Percentiles rank a stretch among this genome's conserved stretches.
Evolutionary conservation across 257 asterid genomes (phyloP).

Genomic region (Voacanga thouarsii): DNA sequence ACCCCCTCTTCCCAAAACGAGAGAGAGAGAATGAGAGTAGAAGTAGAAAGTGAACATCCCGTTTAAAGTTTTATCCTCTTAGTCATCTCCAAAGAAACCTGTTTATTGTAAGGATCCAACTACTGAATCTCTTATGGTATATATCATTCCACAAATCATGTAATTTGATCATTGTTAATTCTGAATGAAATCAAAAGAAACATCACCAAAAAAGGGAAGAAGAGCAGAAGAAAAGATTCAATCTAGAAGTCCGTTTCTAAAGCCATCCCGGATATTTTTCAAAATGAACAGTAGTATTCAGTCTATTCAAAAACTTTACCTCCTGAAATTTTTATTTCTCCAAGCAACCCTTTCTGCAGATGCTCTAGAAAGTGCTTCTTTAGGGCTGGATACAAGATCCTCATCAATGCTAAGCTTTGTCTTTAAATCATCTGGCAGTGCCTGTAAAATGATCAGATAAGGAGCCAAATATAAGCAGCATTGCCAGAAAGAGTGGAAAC

Average conservation of each 20-base stretch:
- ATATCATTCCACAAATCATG: background rate
- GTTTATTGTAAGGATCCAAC: too few species aligned
- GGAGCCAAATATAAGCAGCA: conserved; percentile 14
- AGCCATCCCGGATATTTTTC: background rate
- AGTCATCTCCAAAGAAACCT: background rate
- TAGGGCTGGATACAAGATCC: conserved; percentile 79
- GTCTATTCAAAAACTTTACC: conserved; percentile 32
- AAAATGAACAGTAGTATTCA: background rate
- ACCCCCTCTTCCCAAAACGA: too few species aligned
- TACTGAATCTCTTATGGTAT: background rate
- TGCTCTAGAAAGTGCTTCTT: conserved; percentile 78
- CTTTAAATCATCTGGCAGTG: conserved; percentile 91
- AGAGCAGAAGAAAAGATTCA: background rate
- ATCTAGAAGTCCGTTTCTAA: background rate
- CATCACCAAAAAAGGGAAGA: too few species aligned
- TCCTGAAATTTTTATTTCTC: conserved; percentile 56
- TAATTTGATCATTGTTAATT: background rate
- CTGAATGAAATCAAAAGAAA: background rate
- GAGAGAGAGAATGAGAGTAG: too few species aligned
- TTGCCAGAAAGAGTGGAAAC: conserved; percentile 12
- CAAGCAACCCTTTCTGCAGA: conserved; percentile 59
- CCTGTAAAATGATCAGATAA: conserved; percentile 48
- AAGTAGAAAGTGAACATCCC: too few species aligned
- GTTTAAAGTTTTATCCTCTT: too few species aligned
- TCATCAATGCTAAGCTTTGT: conserved; percentile 91